phyloP scores from a whole-genome alignment of 495 filamentous ascomycete species.

The Friedmanniomyces endolithicus region DNA sequence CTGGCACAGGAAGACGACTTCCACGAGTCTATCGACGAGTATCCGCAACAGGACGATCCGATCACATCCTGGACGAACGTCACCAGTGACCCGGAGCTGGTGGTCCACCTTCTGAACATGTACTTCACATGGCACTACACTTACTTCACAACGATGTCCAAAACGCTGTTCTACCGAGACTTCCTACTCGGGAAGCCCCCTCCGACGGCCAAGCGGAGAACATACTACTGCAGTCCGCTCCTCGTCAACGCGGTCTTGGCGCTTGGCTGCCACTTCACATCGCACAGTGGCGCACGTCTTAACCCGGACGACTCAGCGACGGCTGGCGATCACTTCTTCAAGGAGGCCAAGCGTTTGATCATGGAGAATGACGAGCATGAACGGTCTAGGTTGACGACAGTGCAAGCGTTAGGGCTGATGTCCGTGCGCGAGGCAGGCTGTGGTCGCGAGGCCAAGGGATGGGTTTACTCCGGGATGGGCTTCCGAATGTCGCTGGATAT shows the following conservation, averaged over 20 bases:
- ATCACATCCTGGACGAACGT: slow-evolving; percentile 78
- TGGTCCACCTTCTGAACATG: slow-evolving; percentile 86
- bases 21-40: slow-evolving; percentile 31
- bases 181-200: slow-evolving; percentile 55
- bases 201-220: slow-evolving; percentile 33
- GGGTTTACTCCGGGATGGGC: slow-evolving; percentile 97
- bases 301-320: slow-evolving; percentile 63
- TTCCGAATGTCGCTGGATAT: slow-evolving; percentile 98
- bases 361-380: slow-evolving; percentile 88
- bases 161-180: slow-evolving; percentile 74
- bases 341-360: slow-evolving; percentile 82
- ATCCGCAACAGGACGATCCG: slow-evolving; percentile 45
- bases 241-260: slow-evolving; percentile 95
- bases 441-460: slow-evolving; percentile 86
- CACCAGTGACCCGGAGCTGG: slow-evolving; percentile 62
- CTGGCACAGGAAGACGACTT: slow-evolving; percentile 43
- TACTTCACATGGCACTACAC: slow-evolving; percentile 98
- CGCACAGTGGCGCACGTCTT: slow-evolving; percentile 53
- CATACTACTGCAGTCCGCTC: slow-evolving; percentile 73
- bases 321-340: slow-evolving; percentile 93
- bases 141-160: slow-evolving; percentile 90
- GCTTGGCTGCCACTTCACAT: slow-evolving; percentile 92
- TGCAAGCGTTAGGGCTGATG: slow-evolving; percentile 91
- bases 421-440: slow-evolving; percentile 94
- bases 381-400: slow-evolving; percentile 78